A percentile compares a stretch with the other conserved stretches of the same genome.
These are phyloP conservation scores for Cardiospermum halicacabum DNA, from an alignment of 345 rosid genomes.

Conservation along the genomic window DNA sequence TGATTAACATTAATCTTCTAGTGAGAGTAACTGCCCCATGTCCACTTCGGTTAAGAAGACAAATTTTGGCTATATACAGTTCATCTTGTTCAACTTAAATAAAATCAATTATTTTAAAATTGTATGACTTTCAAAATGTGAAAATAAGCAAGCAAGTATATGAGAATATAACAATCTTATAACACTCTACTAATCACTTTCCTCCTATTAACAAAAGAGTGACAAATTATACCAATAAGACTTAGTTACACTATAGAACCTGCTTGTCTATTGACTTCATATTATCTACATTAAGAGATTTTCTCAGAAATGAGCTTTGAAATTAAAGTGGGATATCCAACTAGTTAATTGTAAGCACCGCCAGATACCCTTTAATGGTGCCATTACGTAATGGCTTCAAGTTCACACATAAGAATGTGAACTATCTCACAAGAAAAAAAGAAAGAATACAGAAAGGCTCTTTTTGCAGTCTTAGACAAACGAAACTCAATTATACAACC, in stretches of 20 bases:
- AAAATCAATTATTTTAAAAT: conserved; percentile 1
- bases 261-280: not conserved
- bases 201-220: too few species aligned
- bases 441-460: not conserved
- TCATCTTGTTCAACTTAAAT: not conserved
- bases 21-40: not conserved
- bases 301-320: not conserved
- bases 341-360: not conserved
- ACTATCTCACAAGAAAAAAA: too few species aligned
- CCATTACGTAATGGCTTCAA: not conserved
- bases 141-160: too few species aligned
- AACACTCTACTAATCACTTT: not conserved
- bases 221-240: too few species aligned
- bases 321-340: not conserved
- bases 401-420: not conserved
- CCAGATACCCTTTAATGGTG: not conserved
- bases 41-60: not conserved
- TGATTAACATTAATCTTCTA: conserved; percentile 3
- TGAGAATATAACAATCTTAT: too few species aligned
- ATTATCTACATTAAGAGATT: not conserved
- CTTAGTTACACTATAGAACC: not conserved
- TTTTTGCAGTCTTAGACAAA: not conserved
- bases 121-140: not conserved
- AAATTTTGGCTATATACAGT: conserved; percentile 1
- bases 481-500: not conserved